Evolutionary conservation across 2,329 filamentous ascomycete species (phyloP), one percentile per base, ranked within the genome.

Genomic region (Bimuria novae-zelandiae): DNA sequence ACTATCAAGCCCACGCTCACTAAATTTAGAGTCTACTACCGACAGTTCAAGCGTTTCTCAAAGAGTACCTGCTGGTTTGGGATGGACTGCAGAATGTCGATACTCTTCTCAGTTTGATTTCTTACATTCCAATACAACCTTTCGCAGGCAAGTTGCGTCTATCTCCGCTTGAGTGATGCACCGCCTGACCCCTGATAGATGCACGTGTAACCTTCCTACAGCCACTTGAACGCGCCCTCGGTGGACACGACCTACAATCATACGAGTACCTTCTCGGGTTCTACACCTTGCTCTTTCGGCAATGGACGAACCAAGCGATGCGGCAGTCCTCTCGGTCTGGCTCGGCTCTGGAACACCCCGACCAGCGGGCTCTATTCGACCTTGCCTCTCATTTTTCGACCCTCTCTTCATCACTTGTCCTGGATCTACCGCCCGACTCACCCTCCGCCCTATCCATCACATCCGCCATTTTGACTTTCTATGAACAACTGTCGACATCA

Each of bases 281-380:
- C 56, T 94, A 93, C 71, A 86, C 82, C 1, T 72, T 74, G 10
- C 76, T 95, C 5, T 79, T 93, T 40, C 81, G 79, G 10, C 81
- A 85, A 57, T 82, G 80, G 75, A 71, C 74, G 7, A 59, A 73
- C 12, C 64, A 64, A 27, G 64, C 76, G 36, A 66, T 72, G 36
- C 63, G 66, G 1, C 61, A 68, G 23, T 56, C 50, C 21, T 44
- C 36, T 3, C 48, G 6, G 2, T 55, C 43, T 14, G 43, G 47
- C 29, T 42, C 58, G n/a, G 52, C 60, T 12, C 46, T 56, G 67
- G 73, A 55, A 62, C 75, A 37, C 67, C 85, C 49, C 63, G 80
- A 35, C 11, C 65, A 60, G 73, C 63, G 53, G 64, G 74, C 57
- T 70, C 77, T 73, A 8, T 45, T 60, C 17, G 62, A 62, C 21